phyloP scores from a whole-genome alignment of 148 eudicot genomes.

The Cornus suecica region DNA sequence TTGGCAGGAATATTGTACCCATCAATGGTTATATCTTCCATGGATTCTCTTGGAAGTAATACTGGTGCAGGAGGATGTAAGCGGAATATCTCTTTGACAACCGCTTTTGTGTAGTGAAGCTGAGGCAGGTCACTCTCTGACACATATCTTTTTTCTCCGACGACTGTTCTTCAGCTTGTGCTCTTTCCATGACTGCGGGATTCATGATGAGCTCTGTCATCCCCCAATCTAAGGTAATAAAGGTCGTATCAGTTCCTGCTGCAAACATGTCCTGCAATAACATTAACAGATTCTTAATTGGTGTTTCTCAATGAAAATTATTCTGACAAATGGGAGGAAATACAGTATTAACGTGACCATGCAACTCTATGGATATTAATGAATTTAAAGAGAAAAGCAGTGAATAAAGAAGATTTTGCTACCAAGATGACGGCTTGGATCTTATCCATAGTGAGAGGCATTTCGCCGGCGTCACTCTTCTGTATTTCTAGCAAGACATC shows the following conservation, averaged over 20 bases:
- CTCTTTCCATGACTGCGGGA: slow-evolving; percentile 36
- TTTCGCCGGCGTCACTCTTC: slow-evolving; percentile 22
- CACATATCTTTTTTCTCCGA: slow-evolving; percentile 32
- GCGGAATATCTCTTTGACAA: slow-evolving; percentile 50
- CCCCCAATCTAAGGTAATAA: slow-evolving; percentile 48
- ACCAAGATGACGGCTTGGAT: slow-evolving; percentile 62
- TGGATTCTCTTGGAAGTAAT: slow-evolving; percentile 58
- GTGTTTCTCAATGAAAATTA: neutral
- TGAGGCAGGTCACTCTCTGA: slow-evolving; percentile 41
- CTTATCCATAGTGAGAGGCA: slow-evolving; percentile 44
- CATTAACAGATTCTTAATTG: neutral
- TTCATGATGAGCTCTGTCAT: no score
- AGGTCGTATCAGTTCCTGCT: slow-evolving; percentile 57
- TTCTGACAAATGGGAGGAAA: no score
- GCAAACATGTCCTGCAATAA: slow-evolving; percentile 59
- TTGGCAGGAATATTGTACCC: slow-evolving; percentile 45
- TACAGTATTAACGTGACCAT: neutral
- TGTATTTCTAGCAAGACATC: slow-evolving; percentile 51
- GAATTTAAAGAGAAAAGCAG: slow-evolving; percentile 1
- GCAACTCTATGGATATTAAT: neutral
- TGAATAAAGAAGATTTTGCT: neutral
- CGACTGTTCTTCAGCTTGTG: slow-evolving; percentile 41
- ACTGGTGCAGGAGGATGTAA: slow-evolving; percentile 57
- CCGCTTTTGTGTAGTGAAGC: slow-evolving; percentile 44
- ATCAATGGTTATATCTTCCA: slow-evolving; percentile 29